phyloP scores from a whole-genome alignment of 805 yeast species.

The Lachancea sp. region DNA sequence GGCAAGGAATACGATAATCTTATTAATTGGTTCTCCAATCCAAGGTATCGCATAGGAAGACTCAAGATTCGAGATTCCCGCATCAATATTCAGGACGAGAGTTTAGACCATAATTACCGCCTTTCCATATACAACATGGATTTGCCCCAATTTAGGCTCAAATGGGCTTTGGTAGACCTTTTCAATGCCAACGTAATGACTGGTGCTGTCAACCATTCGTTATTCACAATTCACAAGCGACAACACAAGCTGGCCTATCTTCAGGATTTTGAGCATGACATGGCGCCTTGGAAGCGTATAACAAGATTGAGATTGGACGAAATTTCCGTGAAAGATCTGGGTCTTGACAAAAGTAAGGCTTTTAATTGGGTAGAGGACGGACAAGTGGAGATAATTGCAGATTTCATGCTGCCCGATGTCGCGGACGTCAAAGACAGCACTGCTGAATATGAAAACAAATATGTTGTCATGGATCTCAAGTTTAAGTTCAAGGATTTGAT shows the following conservation, averaged over 20 bases:
- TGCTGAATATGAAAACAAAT: conserved; percentile 31
- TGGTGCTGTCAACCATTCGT: conserved; percentile 67
- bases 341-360: conserved; percentile 33
- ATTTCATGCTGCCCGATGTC: conserved; percentile 60
- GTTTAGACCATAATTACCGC: conserved; percentile 25
- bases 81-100: conserved; percentile 21
- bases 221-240: conserved; percentile 71
- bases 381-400: conserved; percentile 62
- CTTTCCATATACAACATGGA: conserved; percentile 61
- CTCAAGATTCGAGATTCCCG: conserved; percentile 35
- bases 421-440: conserved; percentile 22
- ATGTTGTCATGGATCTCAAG: conserved; percentile 62
- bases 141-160: conserved; percentile 51
- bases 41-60: conserved; percentile 37
- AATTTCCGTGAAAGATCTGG: conserved; percentile 34
- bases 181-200: conserved; percentile 64
- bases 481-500: conserved; percentile 57
- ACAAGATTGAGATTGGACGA: conserved; percentile 41
- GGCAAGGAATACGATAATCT: conserved; percentile 37
- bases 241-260: conserved; percentile 51
- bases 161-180: conserved; percentile 56
- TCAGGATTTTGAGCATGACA: conserved; percentile 32
- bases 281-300: conserved; percentile 44
- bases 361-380: conserved; percentile 73
- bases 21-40: conserved; percentile 31